Conservation (phyloP, 2,329 filamentous ascomycete genomes). For the Alternaria angustiovoidea region DNA sequence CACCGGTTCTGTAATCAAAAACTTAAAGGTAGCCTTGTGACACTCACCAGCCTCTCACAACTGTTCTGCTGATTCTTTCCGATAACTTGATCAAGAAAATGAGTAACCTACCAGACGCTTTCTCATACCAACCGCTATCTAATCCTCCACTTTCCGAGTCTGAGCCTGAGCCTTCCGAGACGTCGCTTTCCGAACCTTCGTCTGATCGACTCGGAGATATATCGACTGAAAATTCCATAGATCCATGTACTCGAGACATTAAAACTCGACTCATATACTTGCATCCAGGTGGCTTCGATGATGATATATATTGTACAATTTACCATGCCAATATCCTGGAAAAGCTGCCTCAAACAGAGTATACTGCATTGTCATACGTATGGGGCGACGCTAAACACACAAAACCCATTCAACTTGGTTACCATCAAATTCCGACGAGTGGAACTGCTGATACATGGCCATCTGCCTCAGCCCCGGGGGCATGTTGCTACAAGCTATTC, state of each 20-base stretch:
- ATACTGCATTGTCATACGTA: background rate
- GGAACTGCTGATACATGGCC: background rate
- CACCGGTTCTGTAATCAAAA: background rate
- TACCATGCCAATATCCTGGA: background rate
- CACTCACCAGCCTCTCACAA: background rate
- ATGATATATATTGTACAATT: background rate
- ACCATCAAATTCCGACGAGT: background rate
- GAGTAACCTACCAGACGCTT: background rate
- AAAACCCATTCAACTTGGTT: background rate
- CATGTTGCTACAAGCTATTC: background rate
- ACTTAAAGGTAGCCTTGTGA: background rate
- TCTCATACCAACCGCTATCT: background rate
- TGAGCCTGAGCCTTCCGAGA: too few relatives aligned
- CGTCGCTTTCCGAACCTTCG: too few relatives aligned
- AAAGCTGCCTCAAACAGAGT: background rate
- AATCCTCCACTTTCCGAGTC: too few relatives aligned
- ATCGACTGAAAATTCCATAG: too few relatives aligned
- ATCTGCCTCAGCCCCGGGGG: too few relatives aligned
- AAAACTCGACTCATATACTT: background rate
- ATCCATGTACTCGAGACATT: too few relatives aligned
- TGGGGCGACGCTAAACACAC: background rate
- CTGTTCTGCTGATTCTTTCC: too few relatives aligned
- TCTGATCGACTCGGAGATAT: too few relatives aligned
- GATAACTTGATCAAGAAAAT: background rate
- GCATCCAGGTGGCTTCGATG: background rate